A percentile compares a stretch with the other conserved stretches of the same genome.
phyloP scores from a whole-genome alignment of 192 early-diverging fungal genomes.

The Coemansia sp. region DNA sequence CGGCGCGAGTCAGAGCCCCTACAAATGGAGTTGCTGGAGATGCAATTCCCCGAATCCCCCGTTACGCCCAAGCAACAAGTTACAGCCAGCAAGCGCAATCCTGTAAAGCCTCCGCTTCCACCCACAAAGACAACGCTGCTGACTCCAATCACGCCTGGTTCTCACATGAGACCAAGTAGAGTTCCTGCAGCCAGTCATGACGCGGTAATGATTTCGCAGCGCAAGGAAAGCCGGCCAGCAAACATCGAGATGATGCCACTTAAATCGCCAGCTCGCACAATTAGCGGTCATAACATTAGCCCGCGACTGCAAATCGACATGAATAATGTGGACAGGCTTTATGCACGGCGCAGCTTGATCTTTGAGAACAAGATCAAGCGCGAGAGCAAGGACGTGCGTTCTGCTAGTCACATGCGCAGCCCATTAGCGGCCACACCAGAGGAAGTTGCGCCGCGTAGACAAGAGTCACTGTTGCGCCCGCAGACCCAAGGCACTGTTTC shows the following conservation, averaged over 20 bases:
- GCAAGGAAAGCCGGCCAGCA: not conserved
- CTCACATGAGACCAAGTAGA: not conserved
- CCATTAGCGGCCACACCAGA: not conserved
- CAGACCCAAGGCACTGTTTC: not conserved
- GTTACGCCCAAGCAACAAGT: slow-evolving; percentile 15
- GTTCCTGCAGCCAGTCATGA: not conserved
- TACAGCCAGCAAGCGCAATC: not conserved
- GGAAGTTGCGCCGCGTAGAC: not conserved
- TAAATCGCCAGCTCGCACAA: slow-evolving; percentile 18
- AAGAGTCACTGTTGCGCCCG: slow-evolving; percentile 1
- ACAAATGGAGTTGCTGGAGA: slow-evolving; percentile 36
- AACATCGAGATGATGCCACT: slow-evolving; percentile 4
- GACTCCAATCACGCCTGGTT: slow-evolving; percentile 24
- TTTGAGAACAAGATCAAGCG: slow-evolving; percentile 44
- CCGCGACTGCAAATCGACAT: slow-evolving; percentile 45
- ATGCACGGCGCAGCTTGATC: slow-evolving; percentile 41
- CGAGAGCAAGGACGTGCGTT: slow-evolving; percentile 9
- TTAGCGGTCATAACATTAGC: slow-evolving; percentile 36
- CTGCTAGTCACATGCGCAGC: not conserved
- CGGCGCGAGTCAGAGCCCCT: not conserved
- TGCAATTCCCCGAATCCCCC: slow-evolving; percentile 23
- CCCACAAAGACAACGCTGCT: slow-evolving; percentile 1
- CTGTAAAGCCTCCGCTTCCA: slow-evolving; percentile 2
- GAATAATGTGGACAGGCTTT: slow-evolving; percentile 47
- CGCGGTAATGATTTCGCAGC: not conserved